These are phyloP conservation scores for Mycena metata DNA, from an alignment of 768 basidiomycete genomes.

Conservation along the genomic window DNA sequence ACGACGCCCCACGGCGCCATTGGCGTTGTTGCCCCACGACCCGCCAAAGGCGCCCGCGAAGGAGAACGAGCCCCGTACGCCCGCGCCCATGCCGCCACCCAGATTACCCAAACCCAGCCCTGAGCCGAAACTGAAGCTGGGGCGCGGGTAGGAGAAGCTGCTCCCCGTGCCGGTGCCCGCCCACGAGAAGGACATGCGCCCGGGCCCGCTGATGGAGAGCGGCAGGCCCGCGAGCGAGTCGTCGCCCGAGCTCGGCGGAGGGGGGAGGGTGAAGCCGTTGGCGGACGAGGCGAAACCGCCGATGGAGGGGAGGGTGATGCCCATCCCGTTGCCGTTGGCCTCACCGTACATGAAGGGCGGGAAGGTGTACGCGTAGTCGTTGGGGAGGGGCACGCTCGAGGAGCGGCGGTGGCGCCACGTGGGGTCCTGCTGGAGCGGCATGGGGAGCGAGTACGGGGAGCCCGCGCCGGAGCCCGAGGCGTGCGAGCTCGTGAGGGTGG, in stretches of 20 bases:
- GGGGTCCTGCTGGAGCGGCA: constrained; percentile 28
- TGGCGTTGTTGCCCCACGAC: constrained; percentile 14
- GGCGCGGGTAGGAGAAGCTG: constrained; percentile 38
- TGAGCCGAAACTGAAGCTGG: constrained; percentile 35
- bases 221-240: constrained; percentile 55
- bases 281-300: too few species aligned
- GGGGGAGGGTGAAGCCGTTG: constrained; percentile 55
- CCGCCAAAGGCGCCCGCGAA: constrained; percentile 34
- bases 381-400: constrained; percentile 74
- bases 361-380: constrained; percentile 44
- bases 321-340: constrained; percentile 34
- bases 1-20: constrained; percentile 37
- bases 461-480: constrained; percentile 27
- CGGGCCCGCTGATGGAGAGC: constrained; percentile 28
- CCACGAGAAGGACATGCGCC: constrained; percentile 35
- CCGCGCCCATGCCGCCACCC: neutral
- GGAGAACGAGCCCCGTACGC: constrained; percentile 31
- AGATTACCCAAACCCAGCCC: neutral
- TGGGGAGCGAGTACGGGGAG: constrained; percentile 37
- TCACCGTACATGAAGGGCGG: constrained; percentile 40
- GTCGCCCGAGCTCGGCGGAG: constrained; percentile 47
- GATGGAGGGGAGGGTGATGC: constrained; percentile 42
- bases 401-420: constrained; percentile 64
- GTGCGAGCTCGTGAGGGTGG: constrained; percentile 36
- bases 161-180: constrained; percentile 25